Percentiles rank a stretch among this genome's conserved stretches.
These are phyloP conservation scores for Aureoboletus auriporus DNA, from an alignment of 768 basidiomycete species.

Conservation along the genomic window DNA sequence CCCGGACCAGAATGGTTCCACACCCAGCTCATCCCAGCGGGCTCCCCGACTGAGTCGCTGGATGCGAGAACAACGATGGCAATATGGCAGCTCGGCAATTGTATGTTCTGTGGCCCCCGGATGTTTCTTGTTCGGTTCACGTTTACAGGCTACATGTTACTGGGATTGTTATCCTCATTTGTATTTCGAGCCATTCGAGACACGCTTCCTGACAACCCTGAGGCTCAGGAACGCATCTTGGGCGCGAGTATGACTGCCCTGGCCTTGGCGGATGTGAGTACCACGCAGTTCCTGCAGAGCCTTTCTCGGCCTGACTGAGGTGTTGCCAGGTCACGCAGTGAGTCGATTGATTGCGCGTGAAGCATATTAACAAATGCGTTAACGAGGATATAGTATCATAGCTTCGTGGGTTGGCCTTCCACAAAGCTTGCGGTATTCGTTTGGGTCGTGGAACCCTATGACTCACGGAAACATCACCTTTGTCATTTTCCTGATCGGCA, in stretches of 20 bases:
- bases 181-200: conserved; percentile 67
- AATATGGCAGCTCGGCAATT: conserved; percentile 66
- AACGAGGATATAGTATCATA: conserved; percentile 42
- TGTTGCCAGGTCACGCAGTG: conserved; percentile 56
- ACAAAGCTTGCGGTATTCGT: conserved; percentile 44
- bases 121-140: background rate
- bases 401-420: conserved; percentile 60
- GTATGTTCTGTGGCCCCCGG: conserved; percentile 32
- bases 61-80: conserved; percentile 56
- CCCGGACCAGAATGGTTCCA: conserved; percentile 68
- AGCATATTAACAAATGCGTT: background rate
- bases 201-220: conserved; percentile 49
- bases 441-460: conserved; percentile 61
- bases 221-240: conserved; percentile 64
- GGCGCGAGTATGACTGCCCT: conserved; percentile 60
- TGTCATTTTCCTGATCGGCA: conserved; percentile 49
- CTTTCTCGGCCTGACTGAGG: conserved; percentile 1
- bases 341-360: conserved; percentile 21
- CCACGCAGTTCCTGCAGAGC: background rate
- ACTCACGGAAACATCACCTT: conserved; percentile 77
- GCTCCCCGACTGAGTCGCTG: conserved; percentile 23
- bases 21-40: conserved; percentile 55
- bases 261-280: conserved; percentile 65
- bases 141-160: conserved; percentile 52
- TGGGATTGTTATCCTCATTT: conserved; percentile 61